These are phyloP conservation scores for Ceriops tagal DNA, from an alignment of 345 rosid species.

Conservation along the genomic window DNA sequence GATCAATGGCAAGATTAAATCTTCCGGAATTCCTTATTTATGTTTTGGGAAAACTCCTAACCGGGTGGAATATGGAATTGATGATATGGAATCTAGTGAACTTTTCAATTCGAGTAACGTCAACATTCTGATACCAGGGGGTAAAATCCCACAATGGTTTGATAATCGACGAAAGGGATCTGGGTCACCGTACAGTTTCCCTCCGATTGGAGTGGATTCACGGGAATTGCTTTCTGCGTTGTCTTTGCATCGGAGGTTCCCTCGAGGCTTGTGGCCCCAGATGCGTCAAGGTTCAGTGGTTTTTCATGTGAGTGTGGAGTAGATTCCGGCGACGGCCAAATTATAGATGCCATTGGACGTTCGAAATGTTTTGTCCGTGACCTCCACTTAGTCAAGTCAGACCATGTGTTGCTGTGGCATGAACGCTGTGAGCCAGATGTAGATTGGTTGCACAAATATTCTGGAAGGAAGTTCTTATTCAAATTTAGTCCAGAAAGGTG, in stretches of 20 bases:
- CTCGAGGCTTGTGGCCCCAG: background rate
- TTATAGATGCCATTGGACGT: too few species aligned
- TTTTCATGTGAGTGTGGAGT: too few species aligned
- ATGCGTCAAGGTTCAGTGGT: too few species aligned
- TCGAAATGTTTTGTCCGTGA: background rate
- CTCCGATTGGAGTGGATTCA: background rate
- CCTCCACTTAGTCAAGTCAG: background rate
- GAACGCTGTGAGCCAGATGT: background rate
- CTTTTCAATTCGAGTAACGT: background rate
- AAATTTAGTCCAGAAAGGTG: background rate
- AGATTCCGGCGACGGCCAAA: too few species aligned
- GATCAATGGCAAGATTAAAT: too few species aligned
- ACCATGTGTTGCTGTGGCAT: background rate
- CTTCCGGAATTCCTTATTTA: too few species aligned
- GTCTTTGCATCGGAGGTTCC: background rate
- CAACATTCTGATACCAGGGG: background rate
- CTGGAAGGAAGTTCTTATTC: background rate
- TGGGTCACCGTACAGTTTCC: background rate
- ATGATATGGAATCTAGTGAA: too few species aligned
- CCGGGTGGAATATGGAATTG: too few species aligned
- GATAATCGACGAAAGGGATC: background rate
- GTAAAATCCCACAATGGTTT: background rate
- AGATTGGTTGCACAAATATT: background rate
- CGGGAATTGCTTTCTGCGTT: background rate
- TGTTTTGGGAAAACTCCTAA: too few species aligned